These are phyloP conservation scores for Fusarium pseudocircinatum DNA, from an alignment of 2,329 filamentous ascomycete species.

Conservation along the genomic window DNA sequence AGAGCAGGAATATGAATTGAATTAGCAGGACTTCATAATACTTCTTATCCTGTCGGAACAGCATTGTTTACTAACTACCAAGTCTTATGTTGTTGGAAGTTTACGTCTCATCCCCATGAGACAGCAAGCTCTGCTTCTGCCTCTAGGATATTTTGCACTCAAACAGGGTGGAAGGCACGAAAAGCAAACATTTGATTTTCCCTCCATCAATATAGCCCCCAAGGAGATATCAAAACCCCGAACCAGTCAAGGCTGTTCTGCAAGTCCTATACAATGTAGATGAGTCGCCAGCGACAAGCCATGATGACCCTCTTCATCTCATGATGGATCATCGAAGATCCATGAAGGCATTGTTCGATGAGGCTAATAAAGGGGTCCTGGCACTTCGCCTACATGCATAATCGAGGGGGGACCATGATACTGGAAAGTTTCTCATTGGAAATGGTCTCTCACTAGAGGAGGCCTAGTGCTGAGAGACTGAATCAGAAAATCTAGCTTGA, in stretches of 20 bases:
- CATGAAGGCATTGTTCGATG: slow-evolving; percentile 11
- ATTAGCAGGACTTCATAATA: too few species aligned
- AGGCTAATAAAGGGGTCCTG: slow-evolving; percentile 8
- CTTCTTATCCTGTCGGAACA: background rate
- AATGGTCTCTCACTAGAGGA: background rate
- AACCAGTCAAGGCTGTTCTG: background rate
- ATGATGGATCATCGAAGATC: slow-evolving; percentile 28
- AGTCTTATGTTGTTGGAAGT: background rate
- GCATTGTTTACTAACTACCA: background rate
- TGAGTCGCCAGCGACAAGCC: slow-evolving; percentile 3
- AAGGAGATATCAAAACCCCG: too few species aligned
- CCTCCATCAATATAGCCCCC: background rate
- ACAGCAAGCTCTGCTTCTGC: background rate
- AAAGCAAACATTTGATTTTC: slow-evolving; percentile 31
- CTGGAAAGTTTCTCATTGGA: background rate
- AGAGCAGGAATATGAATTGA: background rate
- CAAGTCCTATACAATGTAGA: background rate
- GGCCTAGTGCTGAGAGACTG: background rate
- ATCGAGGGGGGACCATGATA: background rate
- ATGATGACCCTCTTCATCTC: slow-evolving; percentile 28
- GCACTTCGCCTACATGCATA: background rate
- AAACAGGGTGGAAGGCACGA: background rate
- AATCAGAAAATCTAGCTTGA: background rate
- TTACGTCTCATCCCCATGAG: background rate
- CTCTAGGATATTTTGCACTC: background rate